Percentiles rank a stretch among this genome's conserved stretches.
Conservation (phyloP, 495 filamentous ascomycete species). For the Schizothecium vesticola region DNA sequence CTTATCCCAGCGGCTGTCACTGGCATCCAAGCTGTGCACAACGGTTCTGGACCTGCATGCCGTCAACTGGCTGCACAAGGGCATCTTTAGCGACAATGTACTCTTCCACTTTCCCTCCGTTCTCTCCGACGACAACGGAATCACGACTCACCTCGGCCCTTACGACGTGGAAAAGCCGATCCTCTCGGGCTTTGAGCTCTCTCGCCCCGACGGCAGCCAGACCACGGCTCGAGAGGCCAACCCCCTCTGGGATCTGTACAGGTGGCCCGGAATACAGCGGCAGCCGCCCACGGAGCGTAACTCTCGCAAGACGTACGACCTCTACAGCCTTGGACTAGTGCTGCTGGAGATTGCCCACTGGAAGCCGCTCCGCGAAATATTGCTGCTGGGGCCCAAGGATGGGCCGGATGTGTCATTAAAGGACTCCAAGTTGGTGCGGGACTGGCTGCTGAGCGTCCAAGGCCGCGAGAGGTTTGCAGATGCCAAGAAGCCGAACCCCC, state of each 20-base stretch:
- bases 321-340: constrained; percentile 47
- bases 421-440: constrained; percentile 22
- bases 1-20: constrained; percentile 17
- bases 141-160: neutral
- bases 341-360: constrained; percentile 49
- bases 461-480: constrained; percentile 12
- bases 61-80: constrained; percentile 56
- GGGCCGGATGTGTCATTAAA: constrained; percentile 15
- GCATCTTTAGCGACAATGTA: constrained; percentile 47
- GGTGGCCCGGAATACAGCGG: constrained; percentile 28
- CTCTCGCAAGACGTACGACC: constrained; percentile 45
- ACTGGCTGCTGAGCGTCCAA: constrained; percentile 24
- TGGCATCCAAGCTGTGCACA: constrained; percentile 22
- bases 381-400: constrained; percentile 25
- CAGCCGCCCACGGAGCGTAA: constrained; percentile 23
- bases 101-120: constrained; percentile 36
- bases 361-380: constrained; percentile 39
- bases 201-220: constrained; percentile 22
- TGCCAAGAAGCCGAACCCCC: constrained; percentile 14
- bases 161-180: constrained; percentile 17
- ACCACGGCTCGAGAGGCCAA: constrained; percentile 27
- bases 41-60: constrained; percentile 41
- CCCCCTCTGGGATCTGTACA: constrained; percentile 27
- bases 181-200: constrained; percentile 28
- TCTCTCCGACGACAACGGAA: neutral